These are phyloP conservation scores for Grigorovia jiainica DNA, from an alignment of 805 yeast species.

Conservation along the genomic window DNA sequence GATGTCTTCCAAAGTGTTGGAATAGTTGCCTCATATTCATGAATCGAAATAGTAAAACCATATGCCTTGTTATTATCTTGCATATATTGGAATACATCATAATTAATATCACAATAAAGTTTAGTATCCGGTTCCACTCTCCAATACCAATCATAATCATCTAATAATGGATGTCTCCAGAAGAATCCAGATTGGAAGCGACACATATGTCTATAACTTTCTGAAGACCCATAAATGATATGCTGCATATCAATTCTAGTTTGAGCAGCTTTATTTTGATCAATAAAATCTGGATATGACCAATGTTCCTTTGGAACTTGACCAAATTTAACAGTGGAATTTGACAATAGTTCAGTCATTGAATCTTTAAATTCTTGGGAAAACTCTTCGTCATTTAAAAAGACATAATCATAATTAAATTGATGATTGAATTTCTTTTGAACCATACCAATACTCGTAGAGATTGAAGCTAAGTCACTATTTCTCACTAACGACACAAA, in stretches of 20 bases:
- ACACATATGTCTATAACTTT: constrained; percentile 83
- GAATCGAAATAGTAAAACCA: constrained; percentile 67
- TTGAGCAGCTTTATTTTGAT: constrained; percentile 56
- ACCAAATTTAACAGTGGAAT: constrained; percentile 63
- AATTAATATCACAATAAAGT: constrained; percentile 66
- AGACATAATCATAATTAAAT: constrained; percentile 86
- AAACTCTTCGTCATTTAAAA: constrained; percentile 74
- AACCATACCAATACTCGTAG: constrained; percentile 54
- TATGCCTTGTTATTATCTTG: constrained; percentile 61
- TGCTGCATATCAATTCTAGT: constrained; percentile 43
- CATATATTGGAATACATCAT: constrained; percentile 77
- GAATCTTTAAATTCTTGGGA: constrained; percentile 55
- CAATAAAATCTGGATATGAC: constrained; percentile 79
- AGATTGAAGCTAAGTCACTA: constrained; percentile 46
- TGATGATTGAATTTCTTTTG: constrained; percentile 74
- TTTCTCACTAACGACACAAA: constrained; percentile 60
- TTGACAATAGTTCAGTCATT: constrained; percentile 43
- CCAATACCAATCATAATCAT: constrained; percentile 81
- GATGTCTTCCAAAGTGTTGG: constrained; percentile 71
- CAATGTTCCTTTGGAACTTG: constrained; percentile 69
- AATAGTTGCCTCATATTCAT: constrained; percentile 62
- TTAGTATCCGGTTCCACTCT: constrained; percentile 80
- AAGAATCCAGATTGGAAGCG: constrained; percentile 80
- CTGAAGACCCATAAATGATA: constrained; percentile 67
- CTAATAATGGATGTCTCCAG: constrained; percentile 59